Conservation (phyloP, 2,329 filamentous ascomycete genomes). For the Claviceps paspali region DNA sequence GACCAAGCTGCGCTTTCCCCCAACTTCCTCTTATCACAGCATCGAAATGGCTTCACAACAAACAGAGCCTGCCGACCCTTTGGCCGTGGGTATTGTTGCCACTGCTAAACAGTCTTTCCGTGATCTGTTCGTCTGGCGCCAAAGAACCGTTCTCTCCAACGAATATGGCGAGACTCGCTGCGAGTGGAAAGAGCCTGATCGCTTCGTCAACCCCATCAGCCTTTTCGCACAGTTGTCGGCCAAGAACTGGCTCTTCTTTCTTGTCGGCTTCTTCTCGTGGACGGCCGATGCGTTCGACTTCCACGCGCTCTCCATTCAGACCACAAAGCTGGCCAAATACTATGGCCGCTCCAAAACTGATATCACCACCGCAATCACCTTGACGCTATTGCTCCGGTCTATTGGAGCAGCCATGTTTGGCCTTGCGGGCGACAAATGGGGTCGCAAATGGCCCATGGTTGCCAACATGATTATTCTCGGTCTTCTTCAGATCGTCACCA, state of each 20-base stretch:
- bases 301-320: constrained; percentile 66
- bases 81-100: constrained; percentile 48
- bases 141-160: constrained; percentile 52
- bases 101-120: constrained; percentile 47
- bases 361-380: constrained; percentile 59
- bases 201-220: constrained; percentile 54
- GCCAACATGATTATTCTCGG: constrained; percentile 61
- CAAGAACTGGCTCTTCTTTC: constrained; percentile 60
- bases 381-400: constrained; percentile 60
- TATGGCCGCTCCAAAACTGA: constrained; percentile 41
- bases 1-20: not conserved
- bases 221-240: constrained; percentile 48
- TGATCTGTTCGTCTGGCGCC: constrained; percentile 60
- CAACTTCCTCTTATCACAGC: not conserved
- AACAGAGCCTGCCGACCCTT: constrained; percentile 44
- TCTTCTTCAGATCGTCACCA: constrained; percentile 56
- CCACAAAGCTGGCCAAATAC: constrained; percentile 47
- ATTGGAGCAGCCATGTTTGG: constrained; percentile 65
- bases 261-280: constrained; percentile 63
- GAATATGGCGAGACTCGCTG: constrained; percentile 47
- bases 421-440: constrained; percentile 62
- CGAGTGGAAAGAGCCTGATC: constrained; percentile 54
- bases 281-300: constrained; percentile 75
- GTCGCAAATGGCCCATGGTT: constrained; percentile 74
- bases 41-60: constrained; percentile 2